Conservation (phyloP, 164 flowering plant genomes). For the Berberis vulgaris region DNA sequence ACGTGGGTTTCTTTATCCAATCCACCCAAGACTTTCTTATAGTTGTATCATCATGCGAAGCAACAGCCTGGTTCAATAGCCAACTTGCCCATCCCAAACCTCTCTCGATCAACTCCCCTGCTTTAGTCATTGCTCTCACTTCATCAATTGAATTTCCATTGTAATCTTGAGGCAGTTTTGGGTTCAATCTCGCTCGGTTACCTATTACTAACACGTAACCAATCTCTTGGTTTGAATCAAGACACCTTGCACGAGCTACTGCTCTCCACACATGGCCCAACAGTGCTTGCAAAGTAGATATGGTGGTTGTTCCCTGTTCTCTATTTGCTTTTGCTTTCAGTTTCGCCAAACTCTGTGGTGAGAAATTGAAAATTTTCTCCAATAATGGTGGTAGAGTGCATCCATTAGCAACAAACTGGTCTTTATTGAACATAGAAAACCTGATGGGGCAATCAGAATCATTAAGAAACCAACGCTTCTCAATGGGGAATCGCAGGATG, state of each 20-base stretch:
- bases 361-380: too few species aligned
- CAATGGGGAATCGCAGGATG: too few species aligned
- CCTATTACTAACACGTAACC: slow-evolving; percentile 2
- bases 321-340: slow-evolving; percentile 15
- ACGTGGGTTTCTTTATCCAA: slow-evolving; percentile 13
- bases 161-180: slow-evolving; percentile 24
- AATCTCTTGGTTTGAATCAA: slow-evolving; percentile 11
- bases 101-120: slow-evolving; percentile 12
- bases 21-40: background rate
- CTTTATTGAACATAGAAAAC: too few species aligned
- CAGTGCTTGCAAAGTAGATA: background rate
- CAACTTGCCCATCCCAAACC: slow-evolving; percentile 23
- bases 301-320: slow-evolving; percentile 9
- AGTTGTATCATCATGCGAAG: background rate
- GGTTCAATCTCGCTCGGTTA: slow-evolving; percentile 18
- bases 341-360: slow-evolving; percentile 1
- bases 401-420: too few species aligned
- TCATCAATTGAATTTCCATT: slow-evolving; percentile 22
- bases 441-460: too few species aligned
- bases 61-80: slow-evolving; percentile 19
- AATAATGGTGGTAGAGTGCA: too few species aligned
- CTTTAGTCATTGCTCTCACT: slow-evolving; percentile 2
- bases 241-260: slow-evolving; percentile 1
- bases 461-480: too few species aligned
- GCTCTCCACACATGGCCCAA: slow-evolving; percentile 12